A percentile compares a stretch with the other conserved stretches of the same genome.
Evolutionary conservation across 163 green algal genomes (phyloP).

Genomic region (Volvox carteri): DNA sequence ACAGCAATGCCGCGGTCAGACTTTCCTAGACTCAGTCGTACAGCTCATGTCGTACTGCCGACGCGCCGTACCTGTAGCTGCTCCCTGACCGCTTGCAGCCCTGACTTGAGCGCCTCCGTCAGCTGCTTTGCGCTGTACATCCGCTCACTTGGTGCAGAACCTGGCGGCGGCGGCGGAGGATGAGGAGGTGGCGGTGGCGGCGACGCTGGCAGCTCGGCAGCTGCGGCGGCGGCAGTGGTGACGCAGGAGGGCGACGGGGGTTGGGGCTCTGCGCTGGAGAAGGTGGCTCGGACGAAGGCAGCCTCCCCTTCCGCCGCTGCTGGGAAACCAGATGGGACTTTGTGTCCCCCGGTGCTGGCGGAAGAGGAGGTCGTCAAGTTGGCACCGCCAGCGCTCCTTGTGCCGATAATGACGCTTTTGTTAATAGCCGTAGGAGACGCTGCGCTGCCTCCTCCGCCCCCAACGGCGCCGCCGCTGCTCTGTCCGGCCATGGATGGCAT

Average conservation of each 20-base stretch:
- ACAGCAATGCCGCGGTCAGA: too few species aligned
- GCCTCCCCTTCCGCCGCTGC: neutral
- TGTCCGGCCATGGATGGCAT: constrained; percentile 29
- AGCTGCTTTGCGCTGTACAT: constrained; percentile 67
- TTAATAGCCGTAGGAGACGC: neutral
- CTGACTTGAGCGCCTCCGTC: constrained; percentile 55
- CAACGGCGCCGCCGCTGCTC: neutral
- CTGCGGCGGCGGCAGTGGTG: neutral
- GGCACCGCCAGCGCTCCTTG: neutral
- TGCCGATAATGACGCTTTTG: neutral
- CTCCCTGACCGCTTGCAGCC: constrained; percentile 51
- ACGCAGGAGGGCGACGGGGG: neutral
- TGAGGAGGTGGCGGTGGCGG: neutral
- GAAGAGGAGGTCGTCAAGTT: neutral
- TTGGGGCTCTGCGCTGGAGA: neutral
- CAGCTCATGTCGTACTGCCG: too few species aligned
- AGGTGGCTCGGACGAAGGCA: neutral
- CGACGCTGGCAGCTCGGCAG: neutral
- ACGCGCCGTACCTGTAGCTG: constrained; percentile 54
- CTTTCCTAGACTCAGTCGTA: too few species aligned
- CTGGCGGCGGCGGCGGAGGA: neutral
- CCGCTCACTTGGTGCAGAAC: constrained; percentile 41
- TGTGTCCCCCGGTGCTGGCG: too few species aligned
- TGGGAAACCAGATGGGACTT: too few species aligned
- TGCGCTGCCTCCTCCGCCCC: too few species aligned